Evolutionary conservation across 2,329 filamentous ascomycete species (phyloP), one percentile per base, ranked within the genome.

Genomic region (Fusarium continuum): DNA sequence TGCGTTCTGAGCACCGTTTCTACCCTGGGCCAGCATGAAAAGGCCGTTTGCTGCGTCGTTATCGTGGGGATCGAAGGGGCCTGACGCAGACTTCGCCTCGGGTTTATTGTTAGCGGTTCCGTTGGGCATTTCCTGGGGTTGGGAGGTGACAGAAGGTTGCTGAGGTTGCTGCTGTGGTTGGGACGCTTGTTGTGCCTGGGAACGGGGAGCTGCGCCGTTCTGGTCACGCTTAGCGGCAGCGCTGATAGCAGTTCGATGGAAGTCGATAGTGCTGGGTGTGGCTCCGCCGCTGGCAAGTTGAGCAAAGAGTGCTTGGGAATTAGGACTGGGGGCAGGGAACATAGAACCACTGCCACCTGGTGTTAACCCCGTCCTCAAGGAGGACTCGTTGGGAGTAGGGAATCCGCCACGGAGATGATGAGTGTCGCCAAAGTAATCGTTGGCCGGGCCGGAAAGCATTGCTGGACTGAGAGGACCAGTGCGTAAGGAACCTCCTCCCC

Each of bases 371-470:
- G 93, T 95, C 59, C 95, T 86, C 47, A 98, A 81, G 4, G 92
- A 96, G 8, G 94, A 98, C 79, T 99, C 95, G 86, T 97, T 97
- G 1, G 94, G 94, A 5, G 95, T 98, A 5, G 93, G 92, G 73
- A 97, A 97, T 49, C 91, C 91, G 69, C 92, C 88, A 65, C 91
- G 87, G 64, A 96, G 82, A 57, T 86, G 90, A 73, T 89, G 87
- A 16, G 88, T 89, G 71, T 96, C 92, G 68, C 86, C 85, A 74
- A 97, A 97, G 79, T 97, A 98, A 74, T 97, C 93, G 75, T 86
- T 90, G 31, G 85, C 79, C 31, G 90, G 95, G 20, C 93, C 95
- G 40, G 93, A 92, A 52, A 99, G 88, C 93, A 99, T 98, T 64
- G 94, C 95, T 80, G 95, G 95, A 77, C 95, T 98, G 68, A 99